Evolutionary conservation across 139 green algal species (phyloP).

Genomic region (Penium margaritaceum): DNA sequence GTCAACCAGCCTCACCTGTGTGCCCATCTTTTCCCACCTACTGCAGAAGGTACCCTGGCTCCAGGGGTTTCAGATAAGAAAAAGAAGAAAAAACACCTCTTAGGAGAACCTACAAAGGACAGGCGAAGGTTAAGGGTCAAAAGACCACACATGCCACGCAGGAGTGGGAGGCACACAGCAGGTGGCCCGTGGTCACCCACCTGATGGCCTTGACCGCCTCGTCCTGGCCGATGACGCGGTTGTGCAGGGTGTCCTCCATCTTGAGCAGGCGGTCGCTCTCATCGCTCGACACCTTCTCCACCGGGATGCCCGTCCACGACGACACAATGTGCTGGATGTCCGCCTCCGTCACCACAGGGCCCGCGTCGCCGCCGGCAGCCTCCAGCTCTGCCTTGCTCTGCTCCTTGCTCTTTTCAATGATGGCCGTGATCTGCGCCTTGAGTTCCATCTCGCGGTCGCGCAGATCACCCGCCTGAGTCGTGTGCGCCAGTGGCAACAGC

Average conservation of each 20-base stretch:
- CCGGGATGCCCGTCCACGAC: slow-evolving; percentile 72
- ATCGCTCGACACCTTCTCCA: slow-evolving; percentile 82
- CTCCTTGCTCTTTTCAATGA: slow-evolving; percentile 60
- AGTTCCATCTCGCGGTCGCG: slow-evolving; percentile 96
- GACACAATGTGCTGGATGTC: slow-evolving; percentile 96
- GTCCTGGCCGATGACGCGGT: slow-evolving; percentile 90
- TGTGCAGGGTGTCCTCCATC: slow-evolving; percentile 95
- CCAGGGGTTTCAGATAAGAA: no score
- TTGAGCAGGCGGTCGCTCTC: slow-evolving; percentile 92
- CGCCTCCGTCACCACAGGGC: slow-evolving; percentile 71
- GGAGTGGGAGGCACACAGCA: no score
- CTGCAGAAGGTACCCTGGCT: no score
- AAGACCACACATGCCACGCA: no score
- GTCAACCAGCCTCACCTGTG: no score
- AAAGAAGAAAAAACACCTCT: no score
- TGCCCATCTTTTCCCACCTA: no score
- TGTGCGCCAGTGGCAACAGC: no score
- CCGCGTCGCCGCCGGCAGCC: slow-evolving; percentile 52
- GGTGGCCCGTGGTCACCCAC: no score
- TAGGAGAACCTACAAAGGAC: no score
- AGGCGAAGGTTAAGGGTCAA: no score
- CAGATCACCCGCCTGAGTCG: slow-evolving; percentile 74
- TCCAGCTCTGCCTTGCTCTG: slow-evolving; percentile 69
- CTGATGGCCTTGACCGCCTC: slow-evolving; percentile 75
- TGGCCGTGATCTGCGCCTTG: slow-evolving; percentile 83